These are phyloP conservation scores for Pyricularia sp. DNA, from an alignment of 2,329 filamentous ascomycete genomes.

Conservation along the genomic window DNA sequence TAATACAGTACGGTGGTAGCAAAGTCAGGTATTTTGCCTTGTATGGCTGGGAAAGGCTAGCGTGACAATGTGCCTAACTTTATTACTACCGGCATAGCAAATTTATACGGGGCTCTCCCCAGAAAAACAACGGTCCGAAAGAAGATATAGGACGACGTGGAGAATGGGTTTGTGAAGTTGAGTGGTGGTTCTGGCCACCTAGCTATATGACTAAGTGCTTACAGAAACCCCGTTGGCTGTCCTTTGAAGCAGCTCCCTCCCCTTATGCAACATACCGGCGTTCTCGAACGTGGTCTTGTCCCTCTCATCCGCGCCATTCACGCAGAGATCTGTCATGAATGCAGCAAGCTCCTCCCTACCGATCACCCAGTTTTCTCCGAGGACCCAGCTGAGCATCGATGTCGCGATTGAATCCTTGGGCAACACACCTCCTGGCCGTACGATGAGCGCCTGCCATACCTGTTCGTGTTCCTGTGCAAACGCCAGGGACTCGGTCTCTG, in stretches of 20 bases:
- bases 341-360: background rate
- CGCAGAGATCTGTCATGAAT: background rate
- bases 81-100: background rate
- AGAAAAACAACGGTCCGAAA: background rate
- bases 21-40: too few species aligned
- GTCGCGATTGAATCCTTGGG: conserved; percentile 3
- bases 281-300: conserved; percentile 1
- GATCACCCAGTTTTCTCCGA: conserved; percentile 1
- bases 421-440: background rate
- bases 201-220: background rate
- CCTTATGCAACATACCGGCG: background rate
- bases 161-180: background rate
- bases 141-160: background rate
- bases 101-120: background rate
- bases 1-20: too few species aligned
- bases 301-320: background rate
- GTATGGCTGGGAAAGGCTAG: too few species aligned
- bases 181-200: background rate
- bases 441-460: conserved; percentile 1
- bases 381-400: background rate
- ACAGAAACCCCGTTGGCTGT: background rate
- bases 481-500: background rate
- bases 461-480: background rate
- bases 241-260: background rate
- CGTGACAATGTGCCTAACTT: too few species aligned